Conservation (phyloP, 139 green algal species). For the Chlorokybus atmophyticus region DNA sequence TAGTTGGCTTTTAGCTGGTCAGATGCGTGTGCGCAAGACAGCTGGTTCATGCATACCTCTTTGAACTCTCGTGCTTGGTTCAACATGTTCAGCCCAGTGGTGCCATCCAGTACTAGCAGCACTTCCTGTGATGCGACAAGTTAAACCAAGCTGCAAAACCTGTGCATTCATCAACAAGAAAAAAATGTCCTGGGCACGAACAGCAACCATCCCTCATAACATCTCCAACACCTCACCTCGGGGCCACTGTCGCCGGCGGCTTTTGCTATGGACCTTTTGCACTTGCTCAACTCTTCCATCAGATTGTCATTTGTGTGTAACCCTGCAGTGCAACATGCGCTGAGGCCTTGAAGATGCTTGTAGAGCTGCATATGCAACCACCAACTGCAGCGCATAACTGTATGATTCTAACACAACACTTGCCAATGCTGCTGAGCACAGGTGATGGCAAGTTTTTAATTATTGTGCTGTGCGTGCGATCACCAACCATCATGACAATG, state of each 20-base stretch:
- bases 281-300: constrained; percentile 77
- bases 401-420: too few species aligned
- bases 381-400: too few species aligned
- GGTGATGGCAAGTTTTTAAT: too few species aligned
- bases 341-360: too few species aligned
- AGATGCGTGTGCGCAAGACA: neutral
- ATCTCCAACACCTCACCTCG: too few species aligned
- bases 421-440: too few species aligned
- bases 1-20: too few species aligned
- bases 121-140: constrained; percentile 55
- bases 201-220: too few species aligned
- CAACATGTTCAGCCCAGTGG: constrained; percentile 95
- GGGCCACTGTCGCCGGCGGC: neutral
- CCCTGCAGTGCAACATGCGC: constrained; percentile 67
- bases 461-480: too few species aligned
- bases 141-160: too few species aligned
- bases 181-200: neutral
- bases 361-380: too few species aligned
- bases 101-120: constrained; percentile 93
- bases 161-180: neutral
- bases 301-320: constrained; percentile 89
- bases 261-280: constrained; percentile 46
- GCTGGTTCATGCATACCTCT: constrained; percentile 25
- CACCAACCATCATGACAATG: too few species aligned
- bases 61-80: constrained; percentile 84